Conservation (phyloP, 345 rosid genomes). For the Melaleuca alternifolia region DNA sequence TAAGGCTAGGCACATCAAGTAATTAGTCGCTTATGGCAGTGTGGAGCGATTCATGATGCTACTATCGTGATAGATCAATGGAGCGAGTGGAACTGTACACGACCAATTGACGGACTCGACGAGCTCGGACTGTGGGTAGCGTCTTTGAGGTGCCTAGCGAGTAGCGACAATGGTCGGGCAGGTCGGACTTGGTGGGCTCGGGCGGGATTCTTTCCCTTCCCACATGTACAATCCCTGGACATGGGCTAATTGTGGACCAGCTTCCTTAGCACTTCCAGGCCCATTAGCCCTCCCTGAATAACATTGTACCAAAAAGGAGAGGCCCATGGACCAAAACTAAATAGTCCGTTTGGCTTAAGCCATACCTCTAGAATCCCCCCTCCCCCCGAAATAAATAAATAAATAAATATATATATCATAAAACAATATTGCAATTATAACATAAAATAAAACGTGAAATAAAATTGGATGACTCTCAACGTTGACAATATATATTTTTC, state of each 20-base stretch:
- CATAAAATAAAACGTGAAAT: not conserved
- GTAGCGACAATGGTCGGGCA: not conserved
- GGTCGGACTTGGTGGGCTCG: not conserved
- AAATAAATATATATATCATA: no score
- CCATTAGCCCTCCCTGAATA: not conserved
- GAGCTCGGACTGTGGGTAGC: not conserved
- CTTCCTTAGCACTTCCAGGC: not conserved
- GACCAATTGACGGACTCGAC: not conserved
- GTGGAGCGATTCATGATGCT: fast-evolving
- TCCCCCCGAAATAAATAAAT: no score
- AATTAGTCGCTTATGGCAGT: fast-evolving
- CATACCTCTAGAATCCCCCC: not conserved
- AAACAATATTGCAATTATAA: not conserved
- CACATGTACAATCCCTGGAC: not conserved
- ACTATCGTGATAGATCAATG: not conserved
- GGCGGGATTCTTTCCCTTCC: not conserved
- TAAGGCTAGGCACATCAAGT: not conserved
- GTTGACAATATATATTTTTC: not conserved
- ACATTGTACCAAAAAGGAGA: not conserved
- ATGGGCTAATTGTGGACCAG: not conserved
- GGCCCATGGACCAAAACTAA: not conserved
- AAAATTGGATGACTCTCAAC: not conserved
- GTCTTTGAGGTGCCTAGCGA: not conserved
- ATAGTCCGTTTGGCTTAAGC: not conserved
- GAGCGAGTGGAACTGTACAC: not conserved